phyloP scores from a whole-genome alignment of 148 eudicot genomes.

The Amaranthus hypochondriacus region DNA sequence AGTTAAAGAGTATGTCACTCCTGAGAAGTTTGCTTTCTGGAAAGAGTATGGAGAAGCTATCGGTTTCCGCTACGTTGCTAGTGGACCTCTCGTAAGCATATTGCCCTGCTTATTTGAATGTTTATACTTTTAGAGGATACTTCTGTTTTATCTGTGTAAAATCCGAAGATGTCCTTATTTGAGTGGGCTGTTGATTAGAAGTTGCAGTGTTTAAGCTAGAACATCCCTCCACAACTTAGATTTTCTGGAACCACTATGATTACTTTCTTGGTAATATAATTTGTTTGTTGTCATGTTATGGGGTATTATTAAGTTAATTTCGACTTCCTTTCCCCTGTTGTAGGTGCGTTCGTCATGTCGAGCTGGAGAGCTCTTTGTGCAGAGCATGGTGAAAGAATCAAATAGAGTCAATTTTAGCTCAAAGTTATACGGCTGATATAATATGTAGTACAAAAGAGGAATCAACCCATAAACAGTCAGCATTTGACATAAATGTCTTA shows the following conservation, averaged over 20 bases:
- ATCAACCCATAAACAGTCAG: too few species aligned
- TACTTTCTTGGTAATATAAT: background rate
- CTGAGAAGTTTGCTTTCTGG: slow-evolving; percentile 83
- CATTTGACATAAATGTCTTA: too few species aligned
- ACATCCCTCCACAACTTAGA: background rate
- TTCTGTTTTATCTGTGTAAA: too few species aligned
- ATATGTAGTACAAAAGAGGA: too few species aligned
- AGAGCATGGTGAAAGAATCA: slow-evolving; percentile 30
- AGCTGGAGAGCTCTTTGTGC: slow-evolving; percentile 43
- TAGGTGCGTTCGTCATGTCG: slow-evolving; percentile 41
- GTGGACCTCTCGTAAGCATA: slow-evolving; percentile 86
- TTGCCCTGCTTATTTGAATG: background rate
- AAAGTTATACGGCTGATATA: too few species aligned
- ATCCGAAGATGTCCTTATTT: too few species aligned
- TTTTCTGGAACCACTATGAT: background rate
- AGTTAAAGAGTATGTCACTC: slow-evolving; percentile 86
- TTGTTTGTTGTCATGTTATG: background rate
- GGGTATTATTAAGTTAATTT: background rate
- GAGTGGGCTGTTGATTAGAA: background rate
- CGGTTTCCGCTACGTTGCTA: slow-evolving; percentile 94
- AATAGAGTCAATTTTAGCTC: too few species aligned
- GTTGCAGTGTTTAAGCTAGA: background rate
- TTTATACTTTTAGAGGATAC: background rate
- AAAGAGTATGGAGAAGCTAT: slow-evolving; percentile 89
- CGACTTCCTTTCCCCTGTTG: background rate